phyloP scores from a whole-genome alignment of 1,284 basidiomycete species.

The Vanrija sp. region DNA sequence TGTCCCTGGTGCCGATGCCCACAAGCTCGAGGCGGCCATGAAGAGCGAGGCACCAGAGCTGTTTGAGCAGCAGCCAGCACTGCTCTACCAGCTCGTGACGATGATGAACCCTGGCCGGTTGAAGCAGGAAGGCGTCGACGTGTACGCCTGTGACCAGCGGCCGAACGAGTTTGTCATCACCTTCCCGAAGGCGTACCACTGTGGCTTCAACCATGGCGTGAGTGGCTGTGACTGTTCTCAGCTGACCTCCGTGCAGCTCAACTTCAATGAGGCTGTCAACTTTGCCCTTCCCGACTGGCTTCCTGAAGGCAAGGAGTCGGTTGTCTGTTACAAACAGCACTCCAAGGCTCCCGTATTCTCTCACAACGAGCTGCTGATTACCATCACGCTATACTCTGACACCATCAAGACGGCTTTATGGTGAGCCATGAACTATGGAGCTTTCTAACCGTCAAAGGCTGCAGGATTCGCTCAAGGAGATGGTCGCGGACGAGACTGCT shows the following conservation, averaged over 20 bases:
- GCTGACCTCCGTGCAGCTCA: constrained; percentile 58
- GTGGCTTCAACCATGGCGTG: constrained; percentile 97
- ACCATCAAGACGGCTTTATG: constrained; percentile 91
- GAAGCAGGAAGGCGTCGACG: constrained; percentile 82
- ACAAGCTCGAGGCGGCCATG: constrained; percentile 95
- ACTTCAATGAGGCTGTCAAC: constrained; percentile 99
- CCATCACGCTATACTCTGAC: constrained; percentile 87
- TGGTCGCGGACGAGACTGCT: constrained; percentile 78
- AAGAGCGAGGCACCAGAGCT: constrained; percentile 92
- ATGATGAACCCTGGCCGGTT: constrained; percentile 93
- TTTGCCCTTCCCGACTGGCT: constrained; percentile 98
- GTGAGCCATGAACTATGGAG: constrained; percentile 53
- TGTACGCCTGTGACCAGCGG: constrained; percentile 91
- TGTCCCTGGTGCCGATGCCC: constrained; percentile 87
- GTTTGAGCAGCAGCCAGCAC: constrained; percentile 95
- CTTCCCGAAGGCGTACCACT: constrained; percentile 97
- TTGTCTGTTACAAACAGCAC: constrained; percentile 81
- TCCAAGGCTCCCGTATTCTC: constrained; percentile 94
- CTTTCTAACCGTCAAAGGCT: constrained; percentile 58
- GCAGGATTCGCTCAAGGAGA: constrained; percentile 74
- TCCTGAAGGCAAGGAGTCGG: constrained; percentile 77
- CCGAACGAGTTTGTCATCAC: constrained; percentile 98
- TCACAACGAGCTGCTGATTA: constrained; percentile 93
- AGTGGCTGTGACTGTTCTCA: constrained; percentile 40
- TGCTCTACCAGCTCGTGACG: constrained; percentile 95